Base-by-base conservation (phyloP, 139 green algal species). In the Chlorella sp. region DNA sequence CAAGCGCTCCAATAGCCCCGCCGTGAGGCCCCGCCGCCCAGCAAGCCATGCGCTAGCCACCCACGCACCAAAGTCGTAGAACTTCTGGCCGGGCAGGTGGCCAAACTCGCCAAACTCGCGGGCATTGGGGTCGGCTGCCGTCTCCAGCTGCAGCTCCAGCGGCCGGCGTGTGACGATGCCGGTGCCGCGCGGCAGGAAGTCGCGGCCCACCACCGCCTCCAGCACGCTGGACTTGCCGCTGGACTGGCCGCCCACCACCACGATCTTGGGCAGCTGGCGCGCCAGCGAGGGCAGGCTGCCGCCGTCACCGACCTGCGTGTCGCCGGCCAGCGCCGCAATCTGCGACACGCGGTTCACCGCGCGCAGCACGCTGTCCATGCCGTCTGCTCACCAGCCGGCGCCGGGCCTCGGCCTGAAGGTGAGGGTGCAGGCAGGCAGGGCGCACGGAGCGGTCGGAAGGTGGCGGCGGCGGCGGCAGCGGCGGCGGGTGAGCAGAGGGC, bases 181-280 rank as follows among this genome's bases (percentile, higher is more conserved):
- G 25, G 94, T 97, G 26, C 95, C 95, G 73, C 97, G 93, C 0
- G 97, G 97, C 81, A 99, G 86, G 83, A 99, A 99, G 71, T 98
- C 96, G 13, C 93, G 91, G 23, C 97, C 97, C 28, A 99, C 96
- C 16, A 99, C 95, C 41, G 95, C 95, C 88, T 99, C 97, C 55
- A 99, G 91, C 88, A 99, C 97, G 0, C 93, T 97, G 62, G 91
- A 96, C 89, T 99, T 99, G 64, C 97, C 97, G 23, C 94, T 98
- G 72, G 92, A 97, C 94, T 99, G 94, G 16, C 96, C 96, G 78
- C 96, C 96, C 38, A 98, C 90, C 41, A 98, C 96, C 3, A 98
- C 95, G 56, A 99, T 98, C 39, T 91, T 96, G 16, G 95, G 93
- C 2, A 99, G 92, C 86, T 96, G 91, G 67, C 96, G 92, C 87